These are phyloP conservation scores for Huntiella bhutanensis DNA, from an alignment of 2,329 filamentous ascomycete species.

Conservation along the genomic window DNA sequence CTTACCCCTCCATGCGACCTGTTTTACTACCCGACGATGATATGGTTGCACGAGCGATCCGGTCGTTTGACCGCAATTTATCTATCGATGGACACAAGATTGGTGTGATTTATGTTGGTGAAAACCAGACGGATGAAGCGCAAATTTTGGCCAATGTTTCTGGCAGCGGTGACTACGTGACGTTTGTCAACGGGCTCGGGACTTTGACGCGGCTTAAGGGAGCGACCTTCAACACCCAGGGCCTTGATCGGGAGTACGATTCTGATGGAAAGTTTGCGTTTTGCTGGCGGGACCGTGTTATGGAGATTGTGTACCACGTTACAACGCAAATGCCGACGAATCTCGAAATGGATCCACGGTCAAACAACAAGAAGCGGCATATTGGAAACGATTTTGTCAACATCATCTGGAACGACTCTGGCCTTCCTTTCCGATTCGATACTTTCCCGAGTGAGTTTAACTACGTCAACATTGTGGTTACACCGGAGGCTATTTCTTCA, in stretches of 20 bases:
- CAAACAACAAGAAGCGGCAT: constrained; percentile 75
- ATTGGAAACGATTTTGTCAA: constrained; percentile 97
- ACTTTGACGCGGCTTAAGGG: constrained; percentile 64
- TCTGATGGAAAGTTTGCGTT: constrained; percentile 75
- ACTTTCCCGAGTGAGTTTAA: constrained; percentile 93
- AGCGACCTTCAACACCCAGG: constrained; percentile 81
- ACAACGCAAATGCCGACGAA: constrained; percentile 95
- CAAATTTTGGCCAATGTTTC: constrained; percentile 76
- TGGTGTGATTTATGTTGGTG: constrained; percentile 81
- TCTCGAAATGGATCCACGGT: constrained; percentile 53
- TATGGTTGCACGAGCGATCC: constrained; percentile 52
- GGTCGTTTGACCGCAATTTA: constrained; percentile 67
- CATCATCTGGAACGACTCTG: constrained; percentile 94
- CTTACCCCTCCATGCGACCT: constrained; percentile 42
- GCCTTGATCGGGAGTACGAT: constrained; percentile 60
- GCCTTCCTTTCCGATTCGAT: constrained; percentile 71
- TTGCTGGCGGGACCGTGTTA: constrained; percentile 87
- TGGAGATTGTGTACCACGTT: constrained; percentile 89
- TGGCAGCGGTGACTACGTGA: constrained; percentile 73
- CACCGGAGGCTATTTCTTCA: constrained; percentile 61
- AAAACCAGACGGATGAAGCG: constrained; percentile 62
- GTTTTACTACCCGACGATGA: constrained; percentile 58
- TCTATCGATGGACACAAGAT: constrained; percentile 92
- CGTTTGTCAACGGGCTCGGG: constrained; percentile 67
- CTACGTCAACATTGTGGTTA: constrained; percentile 90